Conservation (phyloP, 2,329 filamentous ascomycete genomes). For the Aspergillus arachidicola region DNA sequence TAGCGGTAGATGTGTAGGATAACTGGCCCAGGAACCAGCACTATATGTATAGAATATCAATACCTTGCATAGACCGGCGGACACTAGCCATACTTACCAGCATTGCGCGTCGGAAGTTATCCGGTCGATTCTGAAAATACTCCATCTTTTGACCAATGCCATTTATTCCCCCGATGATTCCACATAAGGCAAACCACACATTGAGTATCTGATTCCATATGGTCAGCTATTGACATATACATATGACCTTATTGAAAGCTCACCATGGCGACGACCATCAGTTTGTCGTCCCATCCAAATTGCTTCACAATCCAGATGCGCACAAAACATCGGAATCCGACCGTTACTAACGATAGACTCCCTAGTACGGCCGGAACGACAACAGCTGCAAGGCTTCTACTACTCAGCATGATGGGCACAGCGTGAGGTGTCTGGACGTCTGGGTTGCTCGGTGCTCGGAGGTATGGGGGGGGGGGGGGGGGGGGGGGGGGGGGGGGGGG, state of each 20-base stretch:
- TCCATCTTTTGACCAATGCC: not conserved
- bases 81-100: not conserved
- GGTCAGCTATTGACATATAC: no score
- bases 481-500: accelerated
- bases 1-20: no score
- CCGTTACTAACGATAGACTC: no score
- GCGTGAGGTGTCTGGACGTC: not conserved
- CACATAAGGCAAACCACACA: not conserved
- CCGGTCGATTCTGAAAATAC: not conserved
- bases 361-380: not conserved
- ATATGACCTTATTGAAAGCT: no score
- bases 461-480: not conserved
- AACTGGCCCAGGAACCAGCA: no score
- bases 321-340: no score
- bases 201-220: no score
- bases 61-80: not conserved
- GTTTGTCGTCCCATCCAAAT: no score
- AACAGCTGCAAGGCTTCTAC: not conserved
- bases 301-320: no score
- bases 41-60: no score
- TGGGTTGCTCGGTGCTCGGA: not conserved
- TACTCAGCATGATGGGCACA: not conserved
- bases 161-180: not conserved
- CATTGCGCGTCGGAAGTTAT: not conserved
- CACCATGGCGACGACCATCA: no score